These are phyloP conservation scores for Trypanosoma rangeli DNA, from an alignment of 208 protist genomes.

Conservation along the genomic window DNA sequence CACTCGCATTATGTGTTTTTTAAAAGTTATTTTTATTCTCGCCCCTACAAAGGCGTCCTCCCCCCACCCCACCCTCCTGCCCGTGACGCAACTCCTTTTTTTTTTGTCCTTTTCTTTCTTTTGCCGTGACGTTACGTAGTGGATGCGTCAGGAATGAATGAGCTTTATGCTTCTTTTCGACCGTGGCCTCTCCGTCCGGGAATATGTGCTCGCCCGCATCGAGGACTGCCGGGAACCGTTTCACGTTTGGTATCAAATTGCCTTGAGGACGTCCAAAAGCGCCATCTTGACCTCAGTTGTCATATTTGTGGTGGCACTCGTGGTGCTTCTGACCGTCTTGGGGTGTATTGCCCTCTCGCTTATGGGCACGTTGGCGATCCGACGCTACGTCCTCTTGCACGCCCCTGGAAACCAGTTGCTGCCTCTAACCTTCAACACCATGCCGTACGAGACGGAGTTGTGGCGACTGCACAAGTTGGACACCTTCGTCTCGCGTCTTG, in stretches of 20 bases:
- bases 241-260: not conserved
- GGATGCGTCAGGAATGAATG: slow-evolving; percentile 9
- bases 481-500: slow-evolving; percentile 15
- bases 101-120: slow-evolving; percentile 1
- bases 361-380: slow-evolving; percentile 28
- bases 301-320: not conserved
- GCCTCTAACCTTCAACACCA: slow-evolving; percentile 51
- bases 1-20: not conserved
- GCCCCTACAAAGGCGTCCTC: not conserved
- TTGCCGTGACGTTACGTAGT: not conserved
- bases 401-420: slow-evolving; percentile 52
- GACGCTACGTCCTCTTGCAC: slow-evolving; percentile 41
- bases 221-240: not conserved
- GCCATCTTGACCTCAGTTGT: slow-evolving; percentile 9
- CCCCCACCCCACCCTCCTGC: too few relatives aligned
- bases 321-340: slow-evolving; percentile 20
- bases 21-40: not conserved
- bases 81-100: not conserved
- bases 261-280: not conserved
- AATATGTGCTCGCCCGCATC: not conserved
- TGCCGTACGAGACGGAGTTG: slow-evolving; percentile 58
- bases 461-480: slow-evolving; percentile 49
- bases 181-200: not conserved
- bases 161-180: slow-evolving; percentile 16
- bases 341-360: slow-evolving; percentile 38